Base-by-base conservation (phyloP, 805 yeast species). In the Ogataea salicorniae region DNA sequence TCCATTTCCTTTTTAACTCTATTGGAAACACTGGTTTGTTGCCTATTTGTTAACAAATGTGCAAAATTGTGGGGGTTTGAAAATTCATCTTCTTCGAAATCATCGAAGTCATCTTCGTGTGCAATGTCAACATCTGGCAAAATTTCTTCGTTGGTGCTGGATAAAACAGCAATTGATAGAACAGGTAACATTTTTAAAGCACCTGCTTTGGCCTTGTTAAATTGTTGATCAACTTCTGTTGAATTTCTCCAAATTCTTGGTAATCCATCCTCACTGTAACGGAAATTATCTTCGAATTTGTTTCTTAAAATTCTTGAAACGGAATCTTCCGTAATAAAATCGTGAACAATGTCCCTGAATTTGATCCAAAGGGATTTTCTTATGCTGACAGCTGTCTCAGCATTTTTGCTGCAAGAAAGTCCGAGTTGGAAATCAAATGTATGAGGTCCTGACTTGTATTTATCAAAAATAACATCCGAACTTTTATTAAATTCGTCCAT, bases 191-290 rank as follows among this genome's bases (percentile, higher is more conserved):
- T 63, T 11, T 67, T 63, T 48, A 83, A 60, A 0, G 96, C 81
- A 34, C 68, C 59, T 2, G 74, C 72, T 54, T 79, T 81, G 2
- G 97, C 84, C 16, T 70, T 66, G 36, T 73, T 71, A 59, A 80
- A 92, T 16, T 76, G 76, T 2, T 64, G 64, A 47, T 90, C 95
- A 48, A 94, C 77, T 56, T 91, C 95, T 38, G 72, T 73, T 31
- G 83, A 77, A 46, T 80, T 82, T 54, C 79, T 81, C 87, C 95
- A 92, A 33, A 91, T 72, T 36, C 81, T 76, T 14, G 99, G 99
- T 29, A 88, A 66, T 3, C 91, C 95, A 50, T 83, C 76, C 34
- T 77, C 82, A 63, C 90, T 97, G 62, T 86, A 94, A 56, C 92
- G 75, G 70, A 94, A 92, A 39, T 67, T 71, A 48, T 82, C 87